Evolutionary conservation across 768 basidiomycete species (phyloP).

Genomic region (Serpula lacrymans): DNA sequence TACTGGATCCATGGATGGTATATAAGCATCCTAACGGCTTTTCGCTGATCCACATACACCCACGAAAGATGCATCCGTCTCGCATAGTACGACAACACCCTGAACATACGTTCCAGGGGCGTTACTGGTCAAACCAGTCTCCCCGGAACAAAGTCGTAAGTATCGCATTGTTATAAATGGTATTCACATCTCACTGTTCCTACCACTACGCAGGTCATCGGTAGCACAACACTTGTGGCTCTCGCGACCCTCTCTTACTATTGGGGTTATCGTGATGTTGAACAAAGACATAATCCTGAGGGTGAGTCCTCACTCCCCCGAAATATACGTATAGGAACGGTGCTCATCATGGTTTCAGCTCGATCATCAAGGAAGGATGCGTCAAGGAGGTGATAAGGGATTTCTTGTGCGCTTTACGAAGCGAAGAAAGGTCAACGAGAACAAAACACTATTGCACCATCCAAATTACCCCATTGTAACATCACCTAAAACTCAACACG

Average conservation of each 20-base stretch:
- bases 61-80: constrained; percentile 22
- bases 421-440: background rate
- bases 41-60: no score
- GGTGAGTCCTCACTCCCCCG: constrained; percentile 11
- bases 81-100: constrained; percentile 17
- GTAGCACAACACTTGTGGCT: constrained; percentile 22
- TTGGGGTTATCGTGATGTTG: constrained; percentile 33
- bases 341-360: no score
- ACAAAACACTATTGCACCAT: no score
- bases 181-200: background rate
- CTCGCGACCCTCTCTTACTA: constrained; percentile 31
- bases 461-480: background rate
- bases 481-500: no score
- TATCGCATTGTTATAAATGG: background rate
- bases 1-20: no score
- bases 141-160: constrained; percentile 31
- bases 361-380: background rate
- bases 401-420: background rate
- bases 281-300: constrained; percentile 24
- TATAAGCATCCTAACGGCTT: no score
- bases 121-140: constrained; percentile 31
- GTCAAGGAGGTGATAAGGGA: background rate
- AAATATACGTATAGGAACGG: background rate
- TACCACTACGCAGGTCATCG: constrained; percentile 26
- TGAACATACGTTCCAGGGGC: constrained; percentile 22